These are phyloP conservation scores for Margaritispora aquatica DNA, from an alignment of 495 filamentous ascomycete genomes.

Conservation along the genomic window DNA sequence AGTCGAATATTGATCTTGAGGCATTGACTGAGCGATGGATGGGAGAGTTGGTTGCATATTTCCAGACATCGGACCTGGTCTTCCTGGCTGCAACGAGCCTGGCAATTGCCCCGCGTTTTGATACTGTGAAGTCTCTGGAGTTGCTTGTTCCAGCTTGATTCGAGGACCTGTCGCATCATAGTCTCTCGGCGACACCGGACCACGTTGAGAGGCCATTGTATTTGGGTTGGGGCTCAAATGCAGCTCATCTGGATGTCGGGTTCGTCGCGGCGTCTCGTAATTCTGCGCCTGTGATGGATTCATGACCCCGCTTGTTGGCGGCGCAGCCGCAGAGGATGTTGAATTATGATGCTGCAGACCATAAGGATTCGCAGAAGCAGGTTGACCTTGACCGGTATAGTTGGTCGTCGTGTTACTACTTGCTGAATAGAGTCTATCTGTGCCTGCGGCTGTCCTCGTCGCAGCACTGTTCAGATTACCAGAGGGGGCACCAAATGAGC, in stretches of 20 bases:
- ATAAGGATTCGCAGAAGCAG: conserved; percentile 13
- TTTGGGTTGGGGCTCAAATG: conserved; percentile 60
- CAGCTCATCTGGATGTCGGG: conserved; percentile 64
- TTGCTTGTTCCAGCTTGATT: conserved; percentile 23
- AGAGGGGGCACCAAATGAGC: conserved; percentile 41
- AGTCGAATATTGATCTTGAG: conserved; percentile 54
- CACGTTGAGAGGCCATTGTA: conserved; percentile 27
- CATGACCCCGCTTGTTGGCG: conserved; percentile 22
- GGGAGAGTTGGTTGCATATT: conserved; percentile 70
- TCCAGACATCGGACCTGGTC: conserved; percentile 59
- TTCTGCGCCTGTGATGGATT: conserved; percentile 30
- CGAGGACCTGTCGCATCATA: conserved; percentile 38
- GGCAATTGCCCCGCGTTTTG: conserved; percentile 51
- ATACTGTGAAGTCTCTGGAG: conserved; percentile 38
- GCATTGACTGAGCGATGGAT: conserved; percentile 57
- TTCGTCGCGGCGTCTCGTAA: conserved; percentile 50
- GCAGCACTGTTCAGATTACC: conserved; percentile 31
- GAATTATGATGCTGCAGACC: conserved; percentile 10
- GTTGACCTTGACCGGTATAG: conserved; percentile 11
- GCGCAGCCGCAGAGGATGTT: conserved; percentile 10
- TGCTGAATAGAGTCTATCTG: conserved; percentile 28
- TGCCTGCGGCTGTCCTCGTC: conserved; percentile 27
- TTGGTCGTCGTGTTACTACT: conserved; percentile 12
- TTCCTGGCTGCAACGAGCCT: conserved; percentile 36
- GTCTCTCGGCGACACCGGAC: conserved; percentile 43